Evolutionary conservation across 2,329 filamentous ascomycete species (phyloP).

Genomic region (Blastomyces gilchristii): DNA sequence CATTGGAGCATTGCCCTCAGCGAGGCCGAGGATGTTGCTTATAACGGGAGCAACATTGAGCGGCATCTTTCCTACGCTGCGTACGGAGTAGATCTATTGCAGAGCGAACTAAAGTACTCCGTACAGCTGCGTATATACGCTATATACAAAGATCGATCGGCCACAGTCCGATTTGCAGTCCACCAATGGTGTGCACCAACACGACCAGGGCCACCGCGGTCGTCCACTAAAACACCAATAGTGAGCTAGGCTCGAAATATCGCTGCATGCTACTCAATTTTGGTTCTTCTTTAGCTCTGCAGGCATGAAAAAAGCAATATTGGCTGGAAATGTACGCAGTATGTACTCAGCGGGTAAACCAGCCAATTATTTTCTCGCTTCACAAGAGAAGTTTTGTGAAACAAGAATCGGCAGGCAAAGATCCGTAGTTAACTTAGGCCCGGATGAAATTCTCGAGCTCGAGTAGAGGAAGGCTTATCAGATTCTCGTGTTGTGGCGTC

Average conservation of each 20-base stretch:
- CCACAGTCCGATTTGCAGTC: background rate
- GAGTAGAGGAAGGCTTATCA: background rate
- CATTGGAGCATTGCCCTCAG: background rate
- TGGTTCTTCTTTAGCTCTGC: background rate
- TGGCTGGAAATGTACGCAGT: background rate
- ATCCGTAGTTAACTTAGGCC: background rate
- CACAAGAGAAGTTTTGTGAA: too few relatives aligned
- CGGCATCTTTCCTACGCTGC: too few relatives aligned
- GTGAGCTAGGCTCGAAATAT: background rate
- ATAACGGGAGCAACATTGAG: background rate
- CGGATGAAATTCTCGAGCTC: background rate
- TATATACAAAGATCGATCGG: background rate
- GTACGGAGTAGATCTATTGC: background rate
- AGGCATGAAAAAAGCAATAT: background rate
- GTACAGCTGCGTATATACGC: background rate
- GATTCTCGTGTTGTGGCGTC: background rate
- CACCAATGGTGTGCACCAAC: background rate
- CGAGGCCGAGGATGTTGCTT: background rate
- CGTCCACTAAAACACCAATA: background rate
- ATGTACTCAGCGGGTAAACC: background rate
- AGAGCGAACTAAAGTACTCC: too few relatives aligned
- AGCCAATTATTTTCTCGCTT: background rate
- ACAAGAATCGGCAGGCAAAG: background rate
- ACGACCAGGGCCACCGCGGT: background rate
- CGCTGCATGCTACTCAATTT: background rate